Conservation (phyloP, 129 eudicot genomes). For the Centaurea solstitialis region DNA sequence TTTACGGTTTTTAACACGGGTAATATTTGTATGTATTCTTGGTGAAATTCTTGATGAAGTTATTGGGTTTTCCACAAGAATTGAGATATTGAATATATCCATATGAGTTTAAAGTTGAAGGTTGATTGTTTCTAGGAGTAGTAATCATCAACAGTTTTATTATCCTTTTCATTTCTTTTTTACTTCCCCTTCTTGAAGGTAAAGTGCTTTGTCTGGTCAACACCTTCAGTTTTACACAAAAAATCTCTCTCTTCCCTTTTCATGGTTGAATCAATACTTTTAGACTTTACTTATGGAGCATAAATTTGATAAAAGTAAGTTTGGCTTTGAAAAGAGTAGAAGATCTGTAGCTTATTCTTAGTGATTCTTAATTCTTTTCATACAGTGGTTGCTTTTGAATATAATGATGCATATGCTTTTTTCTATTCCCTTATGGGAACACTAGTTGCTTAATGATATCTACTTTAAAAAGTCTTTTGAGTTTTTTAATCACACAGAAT, state of each 20-base stretch:
- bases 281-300: constrained; percentile 39
- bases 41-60: not conserved
- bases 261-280: constrained; percentile 49
- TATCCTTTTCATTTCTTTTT: constrained; percentile 26
- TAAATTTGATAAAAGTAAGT: constrained; percentile 45
- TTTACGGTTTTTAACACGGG: not conserved
- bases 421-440: constrained; percentile 52
- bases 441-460: constrained; percentile 42
- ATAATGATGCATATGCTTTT: constrained; percentile 31
- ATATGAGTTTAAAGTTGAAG: not conserved
- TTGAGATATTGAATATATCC: not conserved
- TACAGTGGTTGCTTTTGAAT: constrained; percentile 40
- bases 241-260: constrained; percentile 36
- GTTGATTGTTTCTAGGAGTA: not conserved
- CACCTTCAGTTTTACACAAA: constrained; percentile 60
- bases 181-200: constrained; percentile 40
- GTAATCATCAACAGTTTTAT: not conserved
- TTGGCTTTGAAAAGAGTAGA: constrained; percentile 44
- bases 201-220: constrained; percentile 93
- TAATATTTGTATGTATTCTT: not conserved
- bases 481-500: constrained; percentile 21
- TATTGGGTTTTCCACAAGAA: not conserved
- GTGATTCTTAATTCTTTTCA: constrained; percentile 64
- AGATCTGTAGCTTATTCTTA: constrained; percentile 38
- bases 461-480: constrained; percentile 28